Base-by-base conservation (phyloP, 208 protist species). In the Leishmania aethiopica region DNA sequence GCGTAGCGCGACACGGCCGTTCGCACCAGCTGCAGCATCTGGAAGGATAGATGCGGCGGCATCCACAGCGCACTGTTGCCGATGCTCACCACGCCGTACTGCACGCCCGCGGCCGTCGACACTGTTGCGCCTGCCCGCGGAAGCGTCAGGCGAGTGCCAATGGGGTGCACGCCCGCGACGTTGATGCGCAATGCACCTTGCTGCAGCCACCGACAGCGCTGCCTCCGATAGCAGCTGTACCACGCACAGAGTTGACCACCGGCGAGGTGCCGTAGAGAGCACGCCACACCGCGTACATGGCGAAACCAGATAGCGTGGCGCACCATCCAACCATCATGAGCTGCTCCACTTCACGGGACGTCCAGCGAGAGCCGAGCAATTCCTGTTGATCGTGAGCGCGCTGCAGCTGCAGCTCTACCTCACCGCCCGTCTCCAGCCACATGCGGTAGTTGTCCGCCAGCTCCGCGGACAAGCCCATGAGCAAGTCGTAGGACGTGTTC, bases 401-500 rank as follows among this genome's bases (percentile, higher is more conserved):
- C 32, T 49, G n/a, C 19, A 6, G 57, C 67, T 35, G 64, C 37
- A 86, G 7, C 47, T 64, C 78, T 53, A 40, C 77, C 75, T 89
- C 86, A n/a, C 85, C 83, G 35, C 77, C 83, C 17, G 64, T 70
- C 69, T 70, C 51, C 1, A 90, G 59, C 89, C 86, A 90, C 47
- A 42, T 53, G 6, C 45, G 49, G 78, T 85, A 89, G 67, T 69
- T 73, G 32, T 49, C 78, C 64, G 47, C 35, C 79, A 85, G 28
- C 55, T 70, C 75, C 11, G 15, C 51, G 13, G 67, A 40, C 32
- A 87, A 59, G 15, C 53, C 47, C 40, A 59, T 75, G n/a, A 92
- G 80, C 47, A 79, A 67, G 32, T 79, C 67, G 35, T 91, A 89
- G 28, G 89, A 84, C 0, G 75, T 78, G 82, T 89, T 89, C n/a